Evolutionary conservation across 805 yeast species (phyloP).

Genomic region (Wickerhamiella allomyrinae): DNA sequence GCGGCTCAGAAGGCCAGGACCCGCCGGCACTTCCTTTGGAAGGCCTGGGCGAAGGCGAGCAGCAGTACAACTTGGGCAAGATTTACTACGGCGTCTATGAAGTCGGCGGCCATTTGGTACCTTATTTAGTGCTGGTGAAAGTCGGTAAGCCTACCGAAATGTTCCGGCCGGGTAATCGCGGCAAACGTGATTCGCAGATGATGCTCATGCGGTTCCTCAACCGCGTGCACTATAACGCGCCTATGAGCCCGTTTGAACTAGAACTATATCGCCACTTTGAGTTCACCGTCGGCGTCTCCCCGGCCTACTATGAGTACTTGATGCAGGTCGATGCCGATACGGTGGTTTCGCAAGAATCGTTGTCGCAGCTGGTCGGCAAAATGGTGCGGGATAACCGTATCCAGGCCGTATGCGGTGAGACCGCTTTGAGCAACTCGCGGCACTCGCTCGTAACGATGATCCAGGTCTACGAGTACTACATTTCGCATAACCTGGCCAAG

Average conservation of each 20-base stretch:
- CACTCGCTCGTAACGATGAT: conserved; percentile 42
- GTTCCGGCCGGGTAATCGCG: conserved; percentile 46
- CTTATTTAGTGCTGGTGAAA: conserved; percentile 41
- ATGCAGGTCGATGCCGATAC: conserved; percentile 57
- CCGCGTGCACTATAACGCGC: conserved; percentile 43
- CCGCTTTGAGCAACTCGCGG: conserved; percentile 39
- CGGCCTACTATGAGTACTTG: conserved; percentile 39
- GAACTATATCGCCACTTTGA: conserved; percentile 41
- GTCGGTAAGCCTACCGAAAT: conserved; percentile 49
- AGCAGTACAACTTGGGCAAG: conserved; percentile 52
- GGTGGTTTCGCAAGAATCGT: conserved; percentile 38
- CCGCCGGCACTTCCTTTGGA: conserved; percentile 41
- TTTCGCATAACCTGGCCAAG: conserved; percentile 48
- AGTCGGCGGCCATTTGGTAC: conserved; percentile 41
- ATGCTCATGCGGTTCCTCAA: conserved; percentile 46
- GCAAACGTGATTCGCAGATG: conserved; percentile 52
- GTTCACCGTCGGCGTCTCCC: conserved; percentile 43
- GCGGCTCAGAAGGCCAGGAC: conserved; percentile 36
- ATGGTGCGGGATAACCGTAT: conserved; percentile 40
- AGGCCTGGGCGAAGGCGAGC: conserved; percentile 44
- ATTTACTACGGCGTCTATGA: conserved; percentile 47
- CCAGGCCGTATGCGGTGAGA: conserved; percentile 52
- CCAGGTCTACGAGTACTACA: conserved; percentile 50
- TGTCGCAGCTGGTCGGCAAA: conserved; percentile 41
- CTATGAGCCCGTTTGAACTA: conserved; percentile 45